Percentiles rank a stretch among this genome's conserved stretches.
These are phyloP conservation scores for Elymus sibiricus DNA, from an alignment of 176 grass and related monocot genomes.

Conservation along the genomic window DNA sequence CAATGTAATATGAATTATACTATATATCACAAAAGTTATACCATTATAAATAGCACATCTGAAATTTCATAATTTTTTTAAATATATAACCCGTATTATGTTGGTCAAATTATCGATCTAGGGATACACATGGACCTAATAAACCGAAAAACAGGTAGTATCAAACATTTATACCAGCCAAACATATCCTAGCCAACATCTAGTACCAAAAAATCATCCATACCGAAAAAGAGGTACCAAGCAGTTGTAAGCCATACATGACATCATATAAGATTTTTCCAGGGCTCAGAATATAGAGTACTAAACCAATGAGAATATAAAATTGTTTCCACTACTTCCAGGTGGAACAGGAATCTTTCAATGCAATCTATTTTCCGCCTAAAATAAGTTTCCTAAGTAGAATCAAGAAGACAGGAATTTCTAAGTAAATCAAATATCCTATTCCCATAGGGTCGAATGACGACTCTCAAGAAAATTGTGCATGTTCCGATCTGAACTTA, in stretches of 20 bases:
- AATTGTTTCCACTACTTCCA: constrained; percentile 3
- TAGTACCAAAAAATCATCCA: neutral
- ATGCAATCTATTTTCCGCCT: constrained; percentile 32
- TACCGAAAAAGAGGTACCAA: neutral
- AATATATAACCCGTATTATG: too few relatives aligned
- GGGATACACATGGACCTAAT: too few relatives aligned
- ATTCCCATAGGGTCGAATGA: neutral
- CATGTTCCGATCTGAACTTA: neutral
- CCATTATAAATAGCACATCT: too few relatives aligned
- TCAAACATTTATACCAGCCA: neutral
- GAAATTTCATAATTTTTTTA: too few relatives aligned
- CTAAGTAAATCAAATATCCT: constrained; percentile 12
- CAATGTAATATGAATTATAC: too few relatives aligned
- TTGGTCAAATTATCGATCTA: too few relatives aligned
- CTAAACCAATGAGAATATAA: neutral
- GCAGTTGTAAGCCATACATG: neutral
- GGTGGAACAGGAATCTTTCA: constrained; percentile 31
- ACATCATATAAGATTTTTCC: constrained; percentile 22
- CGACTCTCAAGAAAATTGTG: neutral
- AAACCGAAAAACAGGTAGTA: neutral
- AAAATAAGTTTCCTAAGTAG: constrained; percentile 34
- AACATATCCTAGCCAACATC: constrained; percentile 2
- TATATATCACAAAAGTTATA: too few relatives aligned
- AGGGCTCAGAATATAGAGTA: neutral
- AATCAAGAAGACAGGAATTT: constrained; percentile 3